Base-by-base conservation (phyloP, 2,329 filamentous ascomycete species). In the Calonectria crousiana region DNA sequence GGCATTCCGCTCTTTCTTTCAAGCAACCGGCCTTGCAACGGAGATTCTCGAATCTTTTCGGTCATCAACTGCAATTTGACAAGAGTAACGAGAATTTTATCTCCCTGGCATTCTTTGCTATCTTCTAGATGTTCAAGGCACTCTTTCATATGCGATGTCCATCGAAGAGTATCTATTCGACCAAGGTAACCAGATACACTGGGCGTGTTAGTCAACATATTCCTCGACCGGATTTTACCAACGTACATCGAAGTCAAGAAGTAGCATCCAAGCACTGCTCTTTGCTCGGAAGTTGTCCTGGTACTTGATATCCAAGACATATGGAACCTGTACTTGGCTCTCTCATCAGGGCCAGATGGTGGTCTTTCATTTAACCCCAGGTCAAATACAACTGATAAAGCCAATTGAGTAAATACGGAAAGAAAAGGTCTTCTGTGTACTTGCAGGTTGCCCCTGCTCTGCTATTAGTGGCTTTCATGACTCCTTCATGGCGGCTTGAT, bases 171-270 rank as follows among this genome's bases (percentile, higher is more conserved):
- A 20, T 69, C 66, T 5, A 60, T 60, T 47, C 52, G 52, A 20
- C 58, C 51, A 11, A 69, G 51, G 34, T 69, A 56, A 16, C 34
- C 58, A 49, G 66, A 69, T 47, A 60, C 28, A 28, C 66, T 68
- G 2, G 23, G 6, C 20, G 32, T 32, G 34, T 58, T 36, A 47
- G 36, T 11, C 2, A 8, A 58, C 13, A 36, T 18, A 38, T 20
- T 11, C 2, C 8, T 11, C 4, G 34, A 18, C 1, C 4, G 20
- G 14, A 6, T 6, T 16, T 18, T 9, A 28, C 20, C 3, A 14
- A 36, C 52, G 23, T 58, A 58, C 66, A 47, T 34, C 2, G 66
- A 68, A 32, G 36, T 68, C 14, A 68, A n/a, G 10, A 58, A 58
- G 11, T 68, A 68, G 13, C 49, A 56, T 4, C 51, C 66, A 10